A percentile compares a stretch with the other conserved stretches of the same genome.
Evolutionary conservation across 306 rosid genomes (phyloP).

Genomic region (Trifolium subterraneum): DNA sequence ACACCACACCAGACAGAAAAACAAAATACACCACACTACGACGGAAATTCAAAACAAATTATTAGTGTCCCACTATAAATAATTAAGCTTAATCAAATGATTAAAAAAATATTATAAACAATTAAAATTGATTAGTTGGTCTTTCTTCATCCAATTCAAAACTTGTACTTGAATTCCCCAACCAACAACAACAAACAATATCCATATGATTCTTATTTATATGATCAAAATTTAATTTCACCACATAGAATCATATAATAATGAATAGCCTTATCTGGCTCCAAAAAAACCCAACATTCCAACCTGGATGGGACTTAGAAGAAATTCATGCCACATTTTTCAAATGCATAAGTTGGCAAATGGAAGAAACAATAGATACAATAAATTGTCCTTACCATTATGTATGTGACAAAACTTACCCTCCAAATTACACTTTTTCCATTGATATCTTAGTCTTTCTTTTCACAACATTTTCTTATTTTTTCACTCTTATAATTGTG

Average conservation of each 20-base stretch:
- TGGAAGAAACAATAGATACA: conserved; percentile 81
- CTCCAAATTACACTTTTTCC: conserved; percentile 61
- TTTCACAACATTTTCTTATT: conserved; percentile 61
- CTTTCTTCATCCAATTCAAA: conserved; percentile 63
- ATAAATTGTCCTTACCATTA: conserved; percentile 84
- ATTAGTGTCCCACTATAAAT: no score
- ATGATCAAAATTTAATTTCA: conserved; percentile 21
- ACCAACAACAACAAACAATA: conserved; percentile 50
- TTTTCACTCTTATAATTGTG: conserved; percentile 65
- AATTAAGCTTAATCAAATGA: neutral
- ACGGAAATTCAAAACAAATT: no score
- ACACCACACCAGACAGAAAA: no score
- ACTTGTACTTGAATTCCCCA: conserved; percentile 56
- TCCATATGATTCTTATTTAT: conserved; percentile 38
- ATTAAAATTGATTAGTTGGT: conserved; percentile 58
- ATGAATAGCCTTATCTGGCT: conserved; percentile 58
- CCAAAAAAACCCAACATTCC: conserved; percentile 55
- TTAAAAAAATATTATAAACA: neutral
- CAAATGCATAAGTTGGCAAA: conserved; percentile 94
- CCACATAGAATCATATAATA: conserved; percentile 19
- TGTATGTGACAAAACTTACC: conserved; percentile 73
- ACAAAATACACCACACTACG: no score
- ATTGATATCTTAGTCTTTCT: conserved; percentile 63
- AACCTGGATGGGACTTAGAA: conserved; percentile 51
- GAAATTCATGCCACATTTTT: conserved; percentile 63